Evolutionary conservation across 495 filamentous ascomycete species (phyloP).

Genomic region (Penicillium alfredii): DNA sequence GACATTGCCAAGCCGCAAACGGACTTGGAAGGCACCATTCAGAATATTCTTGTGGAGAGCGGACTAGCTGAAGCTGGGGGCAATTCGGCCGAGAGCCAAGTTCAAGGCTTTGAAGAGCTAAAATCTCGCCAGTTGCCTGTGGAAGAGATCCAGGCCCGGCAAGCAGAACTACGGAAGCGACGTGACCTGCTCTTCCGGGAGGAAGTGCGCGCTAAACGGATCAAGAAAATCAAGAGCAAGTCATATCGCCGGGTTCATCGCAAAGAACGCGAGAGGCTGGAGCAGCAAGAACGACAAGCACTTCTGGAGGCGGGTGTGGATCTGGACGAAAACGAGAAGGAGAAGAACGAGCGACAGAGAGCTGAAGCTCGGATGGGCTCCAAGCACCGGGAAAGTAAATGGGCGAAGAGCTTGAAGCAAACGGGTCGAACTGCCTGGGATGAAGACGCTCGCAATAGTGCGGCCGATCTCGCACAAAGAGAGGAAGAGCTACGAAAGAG

Average conservation of each 20-base stretch:
- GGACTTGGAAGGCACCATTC: conserved; percentile 77
- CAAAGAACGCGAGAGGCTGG: conserved; percentile 69
- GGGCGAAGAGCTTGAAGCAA: conserved; percentile 84
- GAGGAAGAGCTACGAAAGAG: conserved; percentile 81
- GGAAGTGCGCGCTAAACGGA: conserved; percentile 77
- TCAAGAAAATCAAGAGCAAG: conserved; percentile 98
- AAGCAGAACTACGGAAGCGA: conserved; percentile 68
- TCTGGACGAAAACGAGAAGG: conserved; percentile 68
- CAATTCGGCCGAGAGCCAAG: conserved; percentile 57
- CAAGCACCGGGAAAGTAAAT: conserved; percentile 86
- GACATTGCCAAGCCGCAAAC: conserved; percentile 57
- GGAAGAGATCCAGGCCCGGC: conserved; percentile 66
- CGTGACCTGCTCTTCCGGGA: conserved; percentile 89
- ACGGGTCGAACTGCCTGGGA: conserved; percentile 76
- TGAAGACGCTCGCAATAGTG: conserved; percentile 67
- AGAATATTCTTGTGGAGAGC: conserved; percentile 82
- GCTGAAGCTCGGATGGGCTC: conserved; percentile 86
- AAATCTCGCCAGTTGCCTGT: conserved; percentile 58
- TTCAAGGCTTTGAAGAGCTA: conserved; percentile 65
- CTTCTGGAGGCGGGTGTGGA: conserved; percentile 63
- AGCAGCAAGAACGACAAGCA: conserved; percentile 64
- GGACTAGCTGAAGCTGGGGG: conserved; percentile 57
- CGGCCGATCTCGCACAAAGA: conserved; percentile 74
- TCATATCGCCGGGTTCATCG: conserved; percentile 86
- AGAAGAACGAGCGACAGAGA: conserved; percentile 69